A percentile compares a stretch with the other conserved stretches of the same genome.
These are phyloP conservation scores for Boletus speciosus DNA, from an alignment of 768 basidiomycete genomes.

Conservation along the genomic window DNA sequence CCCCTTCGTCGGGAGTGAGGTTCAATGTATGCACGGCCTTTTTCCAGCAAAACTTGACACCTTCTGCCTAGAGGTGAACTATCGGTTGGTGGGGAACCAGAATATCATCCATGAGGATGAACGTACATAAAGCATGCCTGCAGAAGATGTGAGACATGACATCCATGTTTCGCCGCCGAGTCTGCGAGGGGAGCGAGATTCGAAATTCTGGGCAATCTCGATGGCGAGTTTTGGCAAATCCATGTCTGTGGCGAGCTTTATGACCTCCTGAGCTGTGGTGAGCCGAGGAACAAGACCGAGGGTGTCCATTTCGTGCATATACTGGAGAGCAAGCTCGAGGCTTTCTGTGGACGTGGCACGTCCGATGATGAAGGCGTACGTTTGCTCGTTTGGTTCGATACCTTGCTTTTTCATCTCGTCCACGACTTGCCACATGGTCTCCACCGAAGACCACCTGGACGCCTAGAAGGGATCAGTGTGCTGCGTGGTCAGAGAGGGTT, in stretches of 20 bases:
- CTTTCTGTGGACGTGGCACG: slow-evolving; percentile 46
- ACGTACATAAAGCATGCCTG: slow-evolving; percentile 67
- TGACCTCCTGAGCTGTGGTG: slow-evolving; percentile 47
- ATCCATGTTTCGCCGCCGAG: slow-evolving; percentile 60
- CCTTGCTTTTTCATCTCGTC: slow-evolving; percentile 51
- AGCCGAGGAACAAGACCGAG: slow-evolving; percentile 50
- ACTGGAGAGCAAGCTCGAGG: slow-evolving; percentile 63
- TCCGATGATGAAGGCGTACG: slow-evolving; percentile 52
- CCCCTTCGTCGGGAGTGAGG: slow-evolving; percentile 69
- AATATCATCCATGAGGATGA: not conserved
- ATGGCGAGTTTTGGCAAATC: slow-evolving; percentile 65
- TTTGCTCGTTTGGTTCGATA: slow-evolving; percentile 48
- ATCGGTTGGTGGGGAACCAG: not conserved
- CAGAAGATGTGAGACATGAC: slow-evolving; percentile 60
- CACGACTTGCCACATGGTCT: slow-evolving; percentile 47
- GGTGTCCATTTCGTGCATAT: slow-evolving; percentile 55
- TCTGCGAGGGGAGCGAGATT: slow-evolving; percentile 49
- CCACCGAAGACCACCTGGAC: slow-evolving; percentile 35
- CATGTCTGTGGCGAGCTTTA: slow-evolving; percentile 50
- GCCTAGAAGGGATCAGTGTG: slow-evolving; percentile 38
- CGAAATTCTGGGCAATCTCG: slow-evolving; percentile 63
- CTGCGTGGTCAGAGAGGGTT: not conserved
- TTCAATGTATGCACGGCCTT: slow-evolving; percentile 49
- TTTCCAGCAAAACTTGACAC: slow-evolving; percentile 61
- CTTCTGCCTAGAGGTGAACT: slow-evolving; percentile 50